Conservation (phyloP, 2,329 filamentous ascomycete genomes). For the Thielaviopsis populi region DNA sequence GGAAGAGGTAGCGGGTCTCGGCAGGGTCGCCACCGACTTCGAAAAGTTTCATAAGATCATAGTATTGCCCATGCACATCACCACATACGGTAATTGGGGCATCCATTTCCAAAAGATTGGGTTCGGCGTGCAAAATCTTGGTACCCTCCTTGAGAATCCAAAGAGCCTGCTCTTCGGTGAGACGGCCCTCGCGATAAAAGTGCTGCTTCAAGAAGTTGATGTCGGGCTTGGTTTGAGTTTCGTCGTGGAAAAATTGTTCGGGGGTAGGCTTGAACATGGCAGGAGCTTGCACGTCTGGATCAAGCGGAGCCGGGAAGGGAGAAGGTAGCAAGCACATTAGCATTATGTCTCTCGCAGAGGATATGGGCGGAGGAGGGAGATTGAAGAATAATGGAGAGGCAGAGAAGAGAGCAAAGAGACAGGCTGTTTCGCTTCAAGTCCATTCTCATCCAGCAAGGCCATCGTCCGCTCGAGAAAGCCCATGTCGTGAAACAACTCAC, state of each 20-base stretch:
- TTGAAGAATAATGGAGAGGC: no score
- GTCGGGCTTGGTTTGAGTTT: constrained; percentile 76
- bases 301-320: constrained; percentile 18
- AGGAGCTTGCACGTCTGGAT: constrained; percentile 84
- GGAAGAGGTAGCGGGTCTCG: constrained; percentile 90
- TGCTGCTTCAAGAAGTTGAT: constrained; percentile 94
- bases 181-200: constrained; percentile 90
- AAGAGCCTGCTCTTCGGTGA: constrained; percentile 93
- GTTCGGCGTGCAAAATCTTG: constrained; percentile 74
- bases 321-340: background rate
- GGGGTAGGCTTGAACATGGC: constrained; percentile 85
- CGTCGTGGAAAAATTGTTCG: constrained; percentile 84
- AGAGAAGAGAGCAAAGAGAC: constrained; percentile 12
- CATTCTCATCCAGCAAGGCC: no score
- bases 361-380: no score
- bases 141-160: constrained; percentile 86
- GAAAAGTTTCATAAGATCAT: constrained; percentile 98
- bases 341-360: background rate
- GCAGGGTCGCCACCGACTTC: constrained; percentile 94
- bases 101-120: constrained; percentile 97
- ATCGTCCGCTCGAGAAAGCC: no score
- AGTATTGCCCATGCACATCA: constrained; percentile 97
- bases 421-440: background rate
- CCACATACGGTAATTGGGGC: constrained; percentile 97
- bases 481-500: constrained; percentile 34